These are phyloP conservation scores for Graphiopsis chlorocephala DNA, from an alignment of 2,329 filamentous ascomycete genomes.

Conservation along the genomic window DNA sequence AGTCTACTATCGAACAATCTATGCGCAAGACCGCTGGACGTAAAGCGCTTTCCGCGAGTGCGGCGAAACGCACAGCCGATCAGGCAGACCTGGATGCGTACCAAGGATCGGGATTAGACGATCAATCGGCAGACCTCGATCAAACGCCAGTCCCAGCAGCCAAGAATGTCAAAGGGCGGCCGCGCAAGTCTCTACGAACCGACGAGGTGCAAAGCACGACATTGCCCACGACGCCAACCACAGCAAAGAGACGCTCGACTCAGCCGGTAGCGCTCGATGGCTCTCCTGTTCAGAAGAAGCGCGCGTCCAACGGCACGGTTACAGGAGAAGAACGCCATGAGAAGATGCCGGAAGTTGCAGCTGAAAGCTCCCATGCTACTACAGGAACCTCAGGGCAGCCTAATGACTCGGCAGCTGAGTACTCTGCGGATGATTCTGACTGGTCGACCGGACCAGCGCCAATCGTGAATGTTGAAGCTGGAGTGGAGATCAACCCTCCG, in stretches of 20 bases:
- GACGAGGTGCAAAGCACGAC: background rate
- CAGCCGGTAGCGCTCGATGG: background rate
- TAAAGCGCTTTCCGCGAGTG: background rate
- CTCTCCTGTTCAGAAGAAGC: background rate
- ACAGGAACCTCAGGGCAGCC: background rate
- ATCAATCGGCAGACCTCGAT: background rate
- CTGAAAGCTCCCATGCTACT: background rate
- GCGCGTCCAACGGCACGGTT: background rate
- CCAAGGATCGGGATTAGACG: background rate
- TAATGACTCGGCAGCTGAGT: background rate
- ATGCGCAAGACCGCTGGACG: background rate
- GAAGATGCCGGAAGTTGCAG: background rate
- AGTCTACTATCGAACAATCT: background rate
- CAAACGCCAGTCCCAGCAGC: background rate
- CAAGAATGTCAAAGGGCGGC: background rate
- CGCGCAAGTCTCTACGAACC: background rate
- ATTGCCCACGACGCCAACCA: background rate
- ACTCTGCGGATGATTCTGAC: constrained; percentile 11
- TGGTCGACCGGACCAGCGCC: background rate
- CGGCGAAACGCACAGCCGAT: background rate
- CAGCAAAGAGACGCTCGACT: background rate
- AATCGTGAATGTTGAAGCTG: constrained; percentile 25
- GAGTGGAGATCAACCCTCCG: constrained; percentile 46
- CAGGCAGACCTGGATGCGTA: background rate
- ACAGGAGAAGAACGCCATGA: background rate